Base-by-base conservation (phyloP, 208 protist species). In the Trypanosoma caninum region DNA sequence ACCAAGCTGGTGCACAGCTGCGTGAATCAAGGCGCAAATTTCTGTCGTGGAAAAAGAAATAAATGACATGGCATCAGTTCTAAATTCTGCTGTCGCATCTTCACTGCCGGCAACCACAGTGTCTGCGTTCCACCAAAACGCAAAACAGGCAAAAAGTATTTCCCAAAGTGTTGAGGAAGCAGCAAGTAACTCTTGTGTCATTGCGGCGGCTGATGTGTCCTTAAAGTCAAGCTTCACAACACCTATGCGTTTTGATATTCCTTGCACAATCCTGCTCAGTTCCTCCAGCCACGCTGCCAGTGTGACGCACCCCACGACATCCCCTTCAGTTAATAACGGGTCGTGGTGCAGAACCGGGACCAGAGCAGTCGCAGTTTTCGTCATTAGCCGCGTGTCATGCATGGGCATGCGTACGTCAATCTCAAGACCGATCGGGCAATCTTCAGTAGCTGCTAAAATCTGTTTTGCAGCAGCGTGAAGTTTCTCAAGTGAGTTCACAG, bases 121-220 rank as follows among this genome's bases (percentile, higher is more conserved):
- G 41, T 84, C 77, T 0, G 77, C 77, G 46, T 78, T 80, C 68
- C 73, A 84, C 77, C 77, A 84, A 42, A 84, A 65, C 35, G 53
- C 46, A 40, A 80, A 58, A 34, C 65, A 52, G 1, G 3, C 28
- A n/a, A 41, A 42, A 8, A 64, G 31, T 18, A 27, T 33, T 18
- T 52, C 25, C 14, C 66, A 66, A 28, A 52, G 20, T 4, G n/a
- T 30, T 20, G 30, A 16, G 28, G 35, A 45, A 22, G 37, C 3
- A 4, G 33, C n/a, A 65, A 54, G 9, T 41, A 57, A 54, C 52
- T 22, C 18, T 50, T 38, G 38, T 20, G 40, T 20, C 18, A 34
- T 14, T 28, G 54, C 45, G 1, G 73, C 78, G 22, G 78, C 78
- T 2, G 37, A 37, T 9, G 75, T 57, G 3, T 75, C 78, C 18